These are phyloP conservation scores for Posidonia oceanica DNA, from an alignment of 116 monocot genomes.

Conservation along the genomic window DNA sequence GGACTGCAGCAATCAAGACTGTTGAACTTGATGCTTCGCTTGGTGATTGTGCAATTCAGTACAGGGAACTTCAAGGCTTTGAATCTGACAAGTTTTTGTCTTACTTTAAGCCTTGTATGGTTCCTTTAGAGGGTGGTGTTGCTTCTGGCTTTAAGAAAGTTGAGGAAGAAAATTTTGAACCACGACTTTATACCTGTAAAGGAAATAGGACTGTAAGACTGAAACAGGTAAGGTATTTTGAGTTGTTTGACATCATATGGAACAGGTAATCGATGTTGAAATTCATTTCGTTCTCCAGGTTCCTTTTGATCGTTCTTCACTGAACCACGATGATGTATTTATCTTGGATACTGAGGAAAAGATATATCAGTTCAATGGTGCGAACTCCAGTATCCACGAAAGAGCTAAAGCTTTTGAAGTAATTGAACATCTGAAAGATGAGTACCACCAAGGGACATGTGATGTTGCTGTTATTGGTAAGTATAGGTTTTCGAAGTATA, in stretches of 20 bases:
- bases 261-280: not conserved
- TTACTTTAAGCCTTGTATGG: constrained; percentile 89
- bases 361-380: constrained; percentile 93
- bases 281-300: constrained; percentile 31
- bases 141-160: constrained; percentile 77
- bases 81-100: constrained; percentile 92
- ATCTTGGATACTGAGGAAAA: constrained; percentile 80
- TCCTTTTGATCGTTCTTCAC: constrained; percentile 74
- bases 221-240: constrained; percentile 65
- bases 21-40: constrained; percentile 85
- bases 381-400: constrained; percentile 92
- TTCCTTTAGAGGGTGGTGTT: constrained; percentile 88
- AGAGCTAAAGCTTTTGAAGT: constrained; percentile 93
- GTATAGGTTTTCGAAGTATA: not conserved
- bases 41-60: constrained; percentile 84
- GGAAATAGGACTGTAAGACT: constrained; percentile 75
- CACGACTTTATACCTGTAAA: constrained; percentile 64
- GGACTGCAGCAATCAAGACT: constrained; percentile 85
- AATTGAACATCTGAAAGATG: constrained; percentile 76
- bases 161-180: constrained; percentile 69
- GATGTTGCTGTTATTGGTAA: constrained; percentile 91
- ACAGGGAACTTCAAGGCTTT: constrained; percentile 81
- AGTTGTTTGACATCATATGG: not conserved
- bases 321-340: constrained; percentile 92
- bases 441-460: constrained; percentile 80